Conservation (phyloP, 2,329 filamentous ascomycete genomes). For the Lasiodiplodia theobromae region DNA sequence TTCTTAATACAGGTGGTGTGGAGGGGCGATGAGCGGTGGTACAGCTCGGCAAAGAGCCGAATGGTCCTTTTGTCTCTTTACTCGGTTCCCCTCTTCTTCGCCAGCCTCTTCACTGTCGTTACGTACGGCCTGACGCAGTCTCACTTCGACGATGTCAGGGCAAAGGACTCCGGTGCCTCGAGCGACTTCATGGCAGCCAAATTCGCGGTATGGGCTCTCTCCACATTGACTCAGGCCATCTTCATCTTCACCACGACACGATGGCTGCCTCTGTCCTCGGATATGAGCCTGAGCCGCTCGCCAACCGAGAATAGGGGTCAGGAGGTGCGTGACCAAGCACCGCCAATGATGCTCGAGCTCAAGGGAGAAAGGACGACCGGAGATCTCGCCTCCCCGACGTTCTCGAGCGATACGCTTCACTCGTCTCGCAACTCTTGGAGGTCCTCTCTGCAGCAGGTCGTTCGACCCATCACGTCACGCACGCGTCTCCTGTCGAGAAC, state of each 20-base stretch:
- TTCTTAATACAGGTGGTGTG: slow-evolving; percentile 36
- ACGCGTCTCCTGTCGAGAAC: slow-evolving; percentile 38
- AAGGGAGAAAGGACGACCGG: neutral
- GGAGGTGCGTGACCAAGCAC: slow-evolving; percentile 39
- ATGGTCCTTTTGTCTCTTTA: slow-evolving; percentile 36
- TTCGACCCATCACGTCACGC: slow-evolving; percentile 47
- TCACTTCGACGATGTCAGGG: slow-evolving; percentile 29
- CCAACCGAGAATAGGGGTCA: slow-evolving; percentile 44
- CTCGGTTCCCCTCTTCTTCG: slow-evolving; percentile 37
- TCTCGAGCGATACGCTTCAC: slow-evolving; percentile 44
- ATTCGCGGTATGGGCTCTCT: slow-evolving; percentile 44
- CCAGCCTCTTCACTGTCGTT: slow-evolving; percentile 23
- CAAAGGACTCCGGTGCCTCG: slow-evolving; percentile 32
- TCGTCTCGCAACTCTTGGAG: slow-evolving; percentile 44
- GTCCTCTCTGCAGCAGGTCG: slow-evolving; percentile 47
- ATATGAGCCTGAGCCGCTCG: slow-evolving; percentile 33
- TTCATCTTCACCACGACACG: slow-evolving; percentile 36
- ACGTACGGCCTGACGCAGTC: slow-evolving; percentile 26
- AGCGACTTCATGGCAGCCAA: slow-evolving; percentile 43
- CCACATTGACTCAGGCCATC: slow-evolving; percentile 40
- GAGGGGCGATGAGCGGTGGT: slow-evolving; percentile 32
- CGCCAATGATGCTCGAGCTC: slow-evolving; percentile 35
- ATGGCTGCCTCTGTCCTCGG: slow-evolving; percentile 33
- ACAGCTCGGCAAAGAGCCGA: slow-evolving; percentile 29
- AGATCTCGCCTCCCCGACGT: slow-evolving; percentile 44